These are phyloP conservation scores for Oryza punctata DNA, from an alignment of 176 grass and related monocot species.

Conservation along the genomic window DNA sequence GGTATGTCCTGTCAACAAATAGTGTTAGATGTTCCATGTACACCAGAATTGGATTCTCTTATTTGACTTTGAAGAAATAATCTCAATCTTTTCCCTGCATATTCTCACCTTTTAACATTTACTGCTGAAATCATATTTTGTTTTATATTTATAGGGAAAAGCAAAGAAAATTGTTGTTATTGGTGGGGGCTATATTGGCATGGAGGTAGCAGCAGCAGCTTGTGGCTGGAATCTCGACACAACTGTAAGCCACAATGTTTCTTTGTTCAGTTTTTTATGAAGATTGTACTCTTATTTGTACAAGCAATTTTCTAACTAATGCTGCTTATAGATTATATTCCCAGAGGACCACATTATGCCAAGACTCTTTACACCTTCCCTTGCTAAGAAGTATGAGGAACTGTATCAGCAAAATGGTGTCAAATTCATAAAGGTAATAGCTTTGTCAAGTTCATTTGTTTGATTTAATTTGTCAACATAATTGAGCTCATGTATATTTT, in stretches of 20 bases:
- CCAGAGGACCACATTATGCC: conserved; percentile 86
- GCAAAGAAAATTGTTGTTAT: conserved; percentile 83
- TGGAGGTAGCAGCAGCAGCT: conserved; percentile 90
- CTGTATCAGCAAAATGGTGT: conserved; percentile 84
- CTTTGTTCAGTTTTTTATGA: not conserved
- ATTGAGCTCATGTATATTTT: conserved; percentile 25
- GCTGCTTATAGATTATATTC: conserved; percentile 74
- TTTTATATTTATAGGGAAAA: conserved; percentile 54
- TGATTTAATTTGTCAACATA: not conserved
- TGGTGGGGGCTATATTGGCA: conserved; percentile 98
- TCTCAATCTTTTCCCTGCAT: not conserved
- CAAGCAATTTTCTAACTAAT: not conserved
- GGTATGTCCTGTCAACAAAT: conserved; percentile 38
- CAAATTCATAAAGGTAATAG: conserved; percentile 75
- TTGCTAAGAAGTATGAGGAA: conserved; percentile 87
- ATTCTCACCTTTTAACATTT: conserved; percentile 6
- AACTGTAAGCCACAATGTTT: conserved; percentile 60
- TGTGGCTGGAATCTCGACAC: conserved; percentile 92
- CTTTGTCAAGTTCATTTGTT: conserved; percentile 20
- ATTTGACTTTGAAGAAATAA: not conserved
- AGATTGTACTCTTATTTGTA: not conserved
- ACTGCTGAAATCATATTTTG: conserved; percentile 23
- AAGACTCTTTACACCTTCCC: conserved; percentile 91
- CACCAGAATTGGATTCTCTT: not conserved
- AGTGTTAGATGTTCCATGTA: not conserved